Conservation (phyloP, 768 basidiomycete genomes). For the Piloderma croceum region DNA sequence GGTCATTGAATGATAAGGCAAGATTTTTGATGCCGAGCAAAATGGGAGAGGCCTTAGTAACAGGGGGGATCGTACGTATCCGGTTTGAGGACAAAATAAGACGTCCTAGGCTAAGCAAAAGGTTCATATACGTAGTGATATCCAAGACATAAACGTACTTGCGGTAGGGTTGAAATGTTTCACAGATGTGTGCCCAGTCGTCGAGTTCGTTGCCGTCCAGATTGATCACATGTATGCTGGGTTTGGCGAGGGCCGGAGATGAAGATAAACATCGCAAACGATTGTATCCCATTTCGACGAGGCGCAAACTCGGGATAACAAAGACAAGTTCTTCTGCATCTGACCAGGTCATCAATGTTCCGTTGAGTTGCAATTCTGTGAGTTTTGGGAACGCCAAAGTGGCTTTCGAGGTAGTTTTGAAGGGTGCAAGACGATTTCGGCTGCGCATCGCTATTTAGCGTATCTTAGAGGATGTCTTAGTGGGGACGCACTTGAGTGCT, state of each 20-base stretch:
- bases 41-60: conserved; percentile 11
- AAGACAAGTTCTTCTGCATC: conserved; percentile 50
- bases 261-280: conserved; percentile 33
- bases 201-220: conserved; percentile 61
- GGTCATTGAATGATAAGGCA: conserved; percentile 55
- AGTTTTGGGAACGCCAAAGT: conserved; percentile 44
- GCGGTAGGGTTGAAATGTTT: conserved; percentile 38
- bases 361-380: conserved; percentile 68
- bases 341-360: conserved; percentile 65
- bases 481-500: conserved; percentile 65
- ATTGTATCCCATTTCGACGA: conserved; percentile 73
- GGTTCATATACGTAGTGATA: not conserved
- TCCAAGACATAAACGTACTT: conserved; percentile 38
- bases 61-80: conserved; percentile 43
- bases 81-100: conserved; percentile 63
- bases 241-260: conserved; percentile 1
- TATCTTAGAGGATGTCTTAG: conserved; percentile 7
- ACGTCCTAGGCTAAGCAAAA: conserved; percentile 47
- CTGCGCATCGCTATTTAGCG: conserved; percentile 33
- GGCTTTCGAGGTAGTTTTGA: conserved; percentile 27
- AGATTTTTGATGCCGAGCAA: conserved; percentile 47
- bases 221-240: conserved; percentile 49
- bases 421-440: conserved; percentile 56
- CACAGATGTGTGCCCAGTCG: conserved; percentile 49
- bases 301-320: conserved; percentile 48